Conservation (phyloP, 2,329 filamentous ascomycete species). For the Colletotrichum chrysophilum region DNA sequence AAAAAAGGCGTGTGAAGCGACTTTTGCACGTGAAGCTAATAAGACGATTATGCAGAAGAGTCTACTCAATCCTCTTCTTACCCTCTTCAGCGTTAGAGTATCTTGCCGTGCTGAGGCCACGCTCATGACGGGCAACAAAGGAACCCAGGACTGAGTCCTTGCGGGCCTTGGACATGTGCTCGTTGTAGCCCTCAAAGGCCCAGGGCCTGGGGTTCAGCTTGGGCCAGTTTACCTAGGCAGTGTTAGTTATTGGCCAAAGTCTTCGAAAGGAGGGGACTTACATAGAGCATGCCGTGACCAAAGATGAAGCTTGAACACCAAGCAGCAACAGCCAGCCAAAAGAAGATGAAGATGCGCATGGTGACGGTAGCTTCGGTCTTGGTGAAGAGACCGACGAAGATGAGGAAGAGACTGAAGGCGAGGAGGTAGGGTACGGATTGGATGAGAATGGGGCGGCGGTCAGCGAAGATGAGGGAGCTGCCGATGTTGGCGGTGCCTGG, state of each 20-base stretch:
- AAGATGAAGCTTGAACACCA: conserved; percentile 82
- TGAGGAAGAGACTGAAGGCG: conserved; percentile 83
- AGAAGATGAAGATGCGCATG: conserved; percentile 78
- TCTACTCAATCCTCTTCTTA: conserved; percentile 94
- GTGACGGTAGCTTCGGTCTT: conserved; percentile 78
- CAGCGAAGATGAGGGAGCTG: conserved; percentile 77
- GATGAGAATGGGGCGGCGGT: conserved; percentile 83
- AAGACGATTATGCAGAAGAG: neutral
- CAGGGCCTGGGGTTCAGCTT: conserved; percentile 90
- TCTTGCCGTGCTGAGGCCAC: conserved; percentile 81
- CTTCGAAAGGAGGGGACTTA: conserved; percentile 56
- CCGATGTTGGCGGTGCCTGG: conserved; percentile 76
- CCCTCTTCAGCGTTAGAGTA: conserved; percentile 92
- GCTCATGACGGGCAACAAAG: conserved; percentile 76
- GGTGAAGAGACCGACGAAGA: conserved; percentile 77
- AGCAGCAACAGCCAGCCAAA: conserved; percentile 74
- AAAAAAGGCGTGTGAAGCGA: neutral
- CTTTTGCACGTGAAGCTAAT: neutral
- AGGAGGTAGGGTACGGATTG: conserved; percentile 94
- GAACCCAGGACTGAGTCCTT: conserved; percentile 83
- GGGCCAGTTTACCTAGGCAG: conserved; percentile 91
- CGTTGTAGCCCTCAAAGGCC: conserved; percentile 86
- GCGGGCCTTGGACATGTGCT: conserved; percentile 81
- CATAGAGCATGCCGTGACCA: conserved; percentile 89
- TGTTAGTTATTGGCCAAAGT: neutral